Base-by-base conservation (phyloP, 2,329 filamentous ascomycete genomes). In the Fusarium sublunatum region DNA sequence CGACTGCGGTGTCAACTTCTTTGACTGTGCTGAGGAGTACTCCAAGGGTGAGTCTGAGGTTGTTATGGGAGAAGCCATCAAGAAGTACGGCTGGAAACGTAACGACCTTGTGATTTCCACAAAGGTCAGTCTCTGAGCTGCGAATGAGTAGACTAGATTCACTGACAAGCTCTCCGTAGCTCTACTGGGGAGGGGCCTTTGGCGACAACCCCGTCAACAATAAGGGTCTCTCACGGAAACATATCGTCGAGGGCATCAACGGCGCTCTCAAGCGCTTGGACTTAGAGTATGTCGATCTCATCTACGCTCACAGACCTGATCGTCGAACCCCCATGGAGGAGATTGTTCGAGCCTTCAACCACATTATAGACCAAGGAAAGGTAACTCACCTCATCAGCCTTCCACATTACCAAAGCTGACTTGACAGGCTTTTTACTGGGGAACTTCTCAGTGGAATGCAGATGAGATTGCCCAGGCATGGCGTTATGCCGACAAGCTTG, bases 251-350 rank as follows among this genome's bases (percentile, higher is more conserved):
- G 77, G 88, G 87, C 25, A 82, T 87, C 63, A 81, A 86, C 47
- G 79, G 79, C 28, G 85, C 84, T 8, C 79, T 91, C 28, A 76
- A 85, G 70, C 83, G 86, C 26, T 77, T 88, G 15, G 76, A 78
- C 25, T 78, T 88, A 42, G 78, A 83, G 36, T 88, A 89, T 69
- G 88, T 91, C 35, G 89, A 91, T 70, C 77, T 91, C 39, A 81
- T 91, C 66, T 90, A 88, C 70, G 88, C 88, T 13, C 88, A 91
- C 76, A 83, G 88, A 19, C 86, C 88, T 2, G 89, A 91, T 72
- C 82, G 86, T 8, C 78, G 85, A 42, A 90, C 88, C 0, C 88
- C 88, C 3, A 90, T 91, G 77, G 87, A 90, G 73, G 88, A 91
- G 77, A 86, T 83, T 3, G 88, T 91, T 34, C 85, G 88, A 49